phyloP scores from a whole-genome alignment of 805 yeast genomes.

The Ogataea paraovalis region DNA sequence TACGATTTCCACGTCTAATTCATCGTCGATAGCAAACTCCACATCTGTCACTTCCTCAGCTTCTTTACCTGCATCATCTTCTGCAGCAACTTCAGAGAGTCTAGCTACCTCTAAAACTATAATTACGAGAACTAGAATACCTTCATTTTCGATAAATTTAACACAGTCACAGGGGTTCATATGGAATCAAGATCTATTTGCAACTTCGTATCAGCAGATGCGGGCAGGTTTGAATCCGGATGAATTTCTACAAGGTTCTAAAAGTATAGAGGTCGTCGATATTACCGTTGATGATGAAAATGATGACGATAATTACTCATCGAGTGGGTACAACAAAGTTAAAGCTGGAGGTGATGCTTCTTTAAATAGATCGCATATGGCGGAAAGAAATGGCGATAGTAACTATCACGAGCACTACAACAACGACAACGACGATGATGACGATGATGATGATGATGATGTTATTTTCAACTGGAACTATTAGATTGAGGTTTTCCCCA shows the following conservation, averaged over 20 bases:
- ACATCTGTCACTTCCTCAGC: neutral
- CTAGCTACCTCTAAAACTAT: slow-evolving; percentile 8
- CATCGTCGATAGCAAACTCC: neutral
- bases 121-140: slow-evolving; percentile 20
- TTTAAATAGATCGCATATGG: too few relatives aligned
- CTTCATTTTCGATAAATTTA: slow-evolving; percentile 42
- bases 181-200: slow-evolving; percentile 76
- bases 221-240: slow-evolving; percentile 33
- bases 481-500: neutral
- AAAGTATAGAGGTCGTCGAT: slow-evolving; percentile 24
- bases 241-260: slow-evolving; percentile 18
- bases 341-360: neutral
- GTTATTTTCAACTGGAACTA: neutral
- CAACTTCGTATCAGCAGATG: slow-evolving; percentile 62
- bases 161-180: slow-evolving; percentile 69
- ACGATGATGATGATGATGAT: slow-evolving; percentile 3
- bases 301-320: neutral
- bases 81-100: neutral
- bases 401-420: neutral
- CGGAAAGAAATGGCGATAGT: too few relatives aligned
- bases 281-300: slow-evolving; percentile 19
- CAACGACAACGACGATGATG: slow-evolving; percentile 3
- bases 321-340: neutral
- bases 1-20: neutral
- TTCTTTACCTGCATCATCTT: neutral